Conservation (phyloP, 2,329 filamentous ascomycete genomes). For the Harringtonia aguacate region DNA sequence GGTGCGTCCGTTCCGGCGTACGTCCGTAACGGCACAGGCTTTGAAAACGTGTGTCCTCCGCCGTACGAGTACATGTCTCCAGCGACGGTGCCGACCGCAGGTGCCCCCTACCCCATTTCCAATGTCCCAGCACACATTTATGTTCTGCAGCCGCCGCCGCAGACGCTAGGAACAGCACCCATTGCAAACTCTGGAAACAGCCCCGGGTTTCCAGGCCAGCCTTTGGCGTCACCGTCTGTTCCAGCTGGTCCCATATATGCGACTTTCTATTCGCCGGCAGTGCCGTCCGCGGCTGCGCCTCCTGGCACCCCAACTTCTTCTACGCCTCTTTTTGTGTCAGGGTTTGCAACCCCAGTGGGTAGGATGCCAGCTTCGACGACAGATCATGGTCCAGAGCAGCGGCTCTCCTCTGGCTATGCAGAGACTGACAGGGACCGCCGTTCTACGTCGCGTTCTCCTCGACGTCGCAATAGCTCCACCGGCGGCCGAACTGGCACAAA, state of each 20-base stretch:
- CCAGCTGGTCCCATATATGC: neutral
- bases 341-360: too few species aligned
- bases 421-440: too few species aligned
- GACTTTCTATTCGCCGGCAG: neutral
- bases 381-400: too few species aligned
- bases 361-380: too few species aligned
- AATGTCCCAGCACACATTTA: conserved; percentile 9
- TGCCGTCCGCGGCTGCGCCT: neutral
- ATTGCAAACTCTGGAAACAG: too few species aligned
- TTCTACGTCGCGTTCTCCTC: too few species aligned
- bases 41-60: conserved; percentile 4
- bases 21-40: neutral
- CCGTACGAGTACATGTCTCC: neutral
- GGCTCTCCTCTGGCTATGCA: too few species aligned
- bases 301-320: too few species aligned
- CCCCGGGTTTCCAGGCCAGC: neutral
- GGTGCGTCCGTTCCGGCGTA: conserved; percentile 3
- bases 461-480: too few species aligned
- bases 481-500: too few species aligned
- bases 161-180: neutral
- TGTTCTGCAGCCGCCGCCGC: conserved; percentile 7
- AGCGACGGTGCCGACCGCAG: neutral
- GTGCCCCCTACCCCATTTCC: conserved; percentile 4
- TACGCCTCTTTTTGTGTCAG: too few species aligned
- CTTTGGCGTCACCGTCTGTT: neutral